Conservation (phyloP, 1,284 basidiomycete genomes). For the Ustilago lituana region DNA sequence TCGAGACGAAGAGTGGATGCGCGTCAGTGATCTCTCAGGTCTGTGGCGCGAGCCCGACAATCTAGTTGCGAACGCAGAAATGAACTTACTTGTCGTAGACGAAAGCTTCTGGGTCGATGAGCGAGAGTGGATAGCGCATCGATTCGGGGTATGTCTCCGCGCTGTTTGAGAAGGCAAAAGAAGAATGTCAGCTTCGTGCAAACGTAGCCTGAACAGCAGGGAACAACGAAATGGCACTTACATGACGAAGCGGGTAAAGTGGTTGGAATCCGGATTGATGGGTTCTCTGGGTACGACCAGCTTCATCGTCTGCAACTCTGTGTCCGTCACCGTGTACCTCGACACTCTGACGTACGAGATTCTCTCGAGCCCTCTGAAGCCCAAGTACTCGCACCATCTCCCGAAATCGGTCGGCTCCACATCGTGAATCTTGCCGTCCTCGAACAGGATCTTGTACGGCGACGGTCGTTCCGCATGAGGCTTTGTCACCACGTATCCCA, state of each 20-base stretch:
- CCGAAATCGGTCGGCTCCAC: conserved; percentile 69
- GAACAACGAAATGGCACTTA: conserved; percentile 10
- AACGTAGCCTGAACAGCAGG: no score
- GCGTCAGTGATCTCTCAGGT: conserved; percentile 8
- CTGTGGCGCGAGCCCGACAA: background rate
- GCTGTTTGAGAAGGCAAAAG: conserved; percentile 1
- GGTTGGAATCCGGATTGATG: conserved; percentile 51
- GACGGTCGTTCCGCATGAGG: conserved; percentile 78
- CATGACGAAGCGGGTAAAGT: conserved; percentile 37
- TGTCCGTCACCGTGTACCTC: conserved; percentile 63
- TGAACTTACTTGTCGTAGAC: conserved; percentile 52
- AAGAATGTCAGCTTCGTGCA: conserved; percentile 3
- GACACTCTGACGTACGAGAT: conserved; percentile 61
- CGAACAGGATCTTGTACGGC: conserved; percentile 81
- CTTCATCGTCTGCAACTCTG: conserved; percentile 64
- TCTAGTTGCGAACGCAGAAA: background rate
- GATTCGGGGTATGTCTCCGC: conserved; percentile 39
- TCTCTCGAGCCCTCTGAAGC: conserved; percentile 58
- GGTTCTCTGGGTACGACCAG: conserved; percentile 51
- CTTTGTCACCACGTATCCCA: conserved; percentile 77
- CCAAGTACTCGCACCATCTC: conserved; percentile 65
- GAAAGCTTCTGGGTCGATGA: conserved; percentile 38
- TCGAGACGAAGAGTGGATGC: background rate
- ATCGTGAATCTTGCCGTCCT: conserved; percentile 65
- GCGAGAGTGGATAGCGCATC: conserved; percentile 40